These are phyloP conservation scores for Debaryomyces hansenii DNA, from an alignment of 805 yeast species.

Conservation along the genomic window DNA sequence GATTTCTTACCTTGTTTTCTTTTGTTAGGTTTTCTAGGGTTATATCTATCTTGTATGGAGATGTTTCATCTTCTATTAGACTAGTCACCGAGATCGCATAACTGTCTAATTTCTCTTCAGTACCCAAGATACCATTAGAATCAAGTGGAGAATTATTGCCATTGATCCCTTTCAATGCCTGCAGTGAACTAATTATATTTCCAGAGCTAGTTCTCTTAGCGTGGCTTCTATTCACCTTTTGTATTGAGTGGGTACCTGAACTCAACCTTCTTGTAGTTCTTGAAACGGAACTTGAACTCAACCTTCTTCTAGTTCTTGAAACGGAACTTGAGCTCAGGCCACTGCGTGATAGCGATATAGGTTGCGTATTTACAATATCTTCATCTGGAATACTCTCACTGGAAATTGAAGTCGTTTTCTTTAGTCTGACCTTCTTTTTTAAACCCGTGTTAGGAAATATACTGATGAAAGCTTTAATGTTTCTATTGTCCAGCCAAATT, in stretches of 20 bases:
- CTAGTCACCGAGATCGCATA: too few relatives aligned
- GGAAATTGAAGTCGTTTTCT: neutral
- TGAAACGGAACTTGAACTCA: neutral
- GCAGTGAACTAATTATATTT: neutral
- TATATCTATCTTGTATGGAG: too few relatives aligned
- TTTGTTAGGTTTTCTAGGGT: too few relatives aligned
- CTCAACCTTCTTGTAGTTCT: neutral
- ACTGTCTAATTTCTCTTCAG: too few relatives aligned
- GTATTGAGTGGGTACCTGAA: neutral
- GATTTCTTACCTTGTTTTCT: too few relatives aligned
- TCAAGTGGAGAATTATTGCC: too few relatives aligned
- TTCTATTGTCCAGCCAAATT: neutral
- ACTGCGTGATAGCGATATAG: too few relatives aligned
- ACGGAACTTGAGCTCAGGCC: neutral
- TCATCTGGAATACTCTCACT: neutral
- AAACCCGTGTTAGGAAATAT: neutral
- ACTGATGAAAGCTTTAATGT: neutral
- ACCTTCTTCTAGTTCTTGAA: neutral
- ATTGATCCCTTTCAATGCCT: neutral
- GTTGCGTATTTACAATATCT: too few relatives aligned
- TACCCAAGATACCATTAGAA: too few relatives aligned
- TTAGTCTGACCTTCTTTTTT: neutral
- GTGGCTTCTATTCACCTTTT: neutral
- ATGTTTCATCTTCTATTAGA: too few relatives aligned
- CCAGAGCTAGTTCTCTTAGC: neutral